Base-by-base conservation (phyloP, 768 basidiomycete genomes). In the Agrocybe praecox region DNA sequence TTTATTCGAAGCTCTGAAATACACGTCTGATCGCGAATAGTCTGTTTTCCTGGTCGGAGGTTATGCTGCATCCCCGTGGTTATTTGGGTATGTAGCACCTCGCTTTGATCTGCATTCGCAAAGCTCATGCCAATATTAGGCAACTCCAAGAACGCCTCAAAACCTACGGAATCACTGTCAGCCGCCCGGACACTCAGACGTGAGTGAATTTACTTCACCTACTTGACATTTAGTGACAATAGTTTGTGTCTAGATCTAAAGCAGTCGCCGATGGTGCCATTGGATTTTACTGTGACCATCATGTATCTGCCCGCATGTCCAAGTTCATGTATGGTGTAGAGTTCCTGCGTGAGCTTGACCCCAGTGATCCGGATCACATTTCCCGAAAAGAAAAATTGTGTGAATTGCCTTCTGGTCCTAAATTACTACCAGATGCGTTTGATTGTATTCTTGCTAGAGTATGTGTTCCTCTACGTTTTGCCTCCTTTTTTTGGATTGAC, bases 41-140 rank as follows among this genome's bases (percentile, higher is more conserved):
- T 90, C 88, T n/a, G 84, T 92, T 5, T 92, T 90, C 76, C 74
- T 92, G 21, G 90, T 92, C 10, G 90, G 90, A 65, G 90, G 90
- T 46, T 92, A 91, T 61, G 90, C 90, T 2, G 89, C 90, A 0
- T 90, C 88, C 56, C 87, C 89, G 1, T 92, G 90, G 89, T 74
- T 92, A 26, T 92, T 90, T 68, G 68, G 61, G 76, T 75, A 62
- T 11, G 73, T 55, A 70, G 56, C 22, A n/a, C 18, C 42, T 15
- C 45, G 47, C 34, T 29, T 15, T 42, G 15, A 17, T 34, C 14
- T 23, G 18, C 14, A 6, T 21, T 42, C 22, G 1, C 17, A 11
- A 21, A 40, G 1, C 43, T 40, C 7, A 19, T 21, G 3, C 7
- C 3, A 14, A 10, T 36, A 21, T 4, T 34, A 78, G 77, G 23